Evolutionary conservation across 768 basidiomycete species (phyloP).

Genomic region (Suillus hirtellus): DNA sequence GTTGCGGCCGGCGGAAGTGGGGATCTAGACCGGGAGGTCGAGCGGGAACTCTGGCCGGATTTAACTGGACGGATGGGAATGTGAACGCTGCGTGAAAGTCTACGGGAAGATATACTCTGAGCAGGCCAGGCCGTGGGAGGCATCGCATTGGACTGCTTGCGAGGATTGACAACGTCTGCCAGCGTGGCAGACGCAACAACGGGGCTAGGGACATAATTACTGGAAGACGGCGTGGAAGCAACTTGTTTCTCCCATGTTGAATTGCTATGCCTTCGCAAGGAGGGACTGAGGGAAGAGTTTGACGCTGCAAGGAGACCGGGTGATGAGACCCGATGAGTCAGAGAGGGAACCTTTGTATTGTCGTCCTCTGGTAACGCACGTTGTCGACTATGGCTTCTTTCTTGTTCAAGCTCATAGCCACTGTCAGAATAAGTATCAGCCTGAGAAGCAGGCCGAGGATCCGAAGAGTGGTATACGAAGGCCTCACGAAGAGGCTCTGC

Average conservation of each 20-base stretch:
- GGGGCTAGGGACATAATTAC: slow-evolving; percentile 60
- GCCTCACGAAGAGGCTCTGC: slow-evolving; percentile 59
- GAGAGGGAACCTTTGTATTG: slow-evolving; percentile 37
- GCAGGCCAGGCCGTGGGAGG: slow-evolving; percentile 55
- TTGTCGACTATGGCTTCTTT: slow-evolving; percentile 66
- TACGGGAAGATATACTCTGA: slow-evolving; percentile 63
- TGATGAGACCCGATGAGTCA: slow-evolving; percentile 56
- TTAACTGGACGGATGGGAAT: slow-evolving; percentile 64
- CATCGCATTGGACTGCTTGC: slow-evolving; percentile 56
- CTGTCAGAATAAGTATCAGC: slow-evolving; percentile 80
- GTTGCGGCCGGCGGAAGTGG: slow-evolving; percentile 75
- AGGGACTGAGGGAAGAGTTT: slow-evolving; percentile 65
- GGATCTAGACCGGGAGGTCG: slow-evolving; percentile 92
- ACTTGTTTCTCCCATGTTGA: slow-evolving; percentile 64
- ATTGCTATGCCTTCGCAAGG: slow-evolving; percentile 64
- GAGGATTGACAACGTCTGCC: slow-evolving; percentile 64
- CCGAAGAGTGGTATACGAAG: slow-evolving; percentile 57
- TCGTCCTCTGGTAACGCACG: slow-evolving; percentile 64
- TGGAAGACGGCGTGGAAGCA: slow-evolving; percentile 47
- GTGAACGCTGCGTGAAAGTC: slow-evolving; percentile 84
- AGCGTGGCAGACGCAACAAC: slow-evolving; percentile 59
- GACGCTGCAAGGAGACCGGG: slow-evolving; percentile 65
- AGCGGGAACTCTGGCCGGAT: slow-evolving; percentile 86
- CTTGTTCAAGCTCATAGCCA: slow-evolving; percentile 75
- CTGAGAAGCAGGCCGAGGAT: slow-evolving; percentile 56